phyloP scores from a whole-genome alignment of 257 asterid genomes.

The Craterostigma plantagineum region DNA sequence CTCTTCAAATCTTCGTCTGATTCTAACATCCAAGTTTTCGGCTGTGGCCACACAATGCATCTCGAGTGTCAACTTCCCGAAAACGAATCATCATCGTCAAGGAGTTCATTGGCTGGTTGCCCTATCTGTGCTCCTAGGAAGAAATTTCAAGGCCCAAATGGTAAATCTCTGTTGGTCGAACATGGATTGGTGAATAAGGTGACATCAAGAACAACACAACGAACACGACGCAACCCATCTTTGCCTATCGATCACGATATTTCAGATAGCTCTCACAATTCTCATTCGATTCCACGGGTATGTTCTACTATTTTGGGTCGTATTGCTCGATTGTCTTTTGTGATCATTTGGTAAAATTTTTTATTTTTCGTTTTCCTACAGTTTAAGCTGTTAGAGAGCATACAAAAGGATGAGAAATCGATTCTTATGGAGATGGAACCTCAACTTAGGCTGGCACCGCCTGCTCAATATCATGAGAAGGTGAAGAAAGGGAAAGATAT shows the following conservation, averaged over 20 bases:
- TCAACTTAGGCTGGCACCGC: slow-evolving; percentile 88
- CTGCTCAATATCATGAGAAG: slow-evolving; percentile 94
- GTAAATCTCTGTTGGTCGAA: slow-evolving; percentile 23
- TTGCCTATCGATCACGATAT: slow-evolving; percentile 35
- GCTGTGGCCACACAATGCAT: slow-evolving; percentile 89
- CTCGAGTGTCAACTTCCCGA: slow-evolving; percentile 47
- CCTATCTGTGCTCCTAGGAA: slow-evolving; percentile 67
- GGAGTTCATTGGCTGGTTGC: slow-evolving; percentile 41
- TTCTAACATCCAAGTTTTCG: slow-evolving; percentile 55
- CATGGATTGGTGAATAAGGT: slow-evolving; percentile 32
- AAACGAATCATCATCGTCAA: slow-evolving; percentile 17
- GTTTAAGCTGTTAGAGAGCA: slow-evolving; percentile 71
- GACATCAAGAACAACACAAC: slow-evolving; percentile 21
- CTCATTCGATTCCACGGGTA: slow-evolving; percentile 58
- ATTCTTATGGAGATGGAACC: slow-evolving; percentile 43
- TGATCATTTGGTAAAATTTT: slow-evolving; percentile 1
- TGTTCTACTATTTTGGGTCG: slow-evolving; percentile 1
- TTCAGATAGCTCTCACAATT: slow-evolving; percentile 30
- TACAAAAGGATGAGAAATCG: slow-evolving; percentile 34
- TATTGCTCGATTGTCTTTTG: slow-evolving; percentile 3
- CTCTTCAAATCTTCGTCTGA: slow-evolving; percentile 33
- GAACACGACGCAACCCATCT: slow-evolving; percentile 16
- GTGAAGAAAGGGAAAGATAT: slow-evolving; percentile 41
- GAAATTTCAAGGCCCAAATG: slow-evolving; percentile 27
- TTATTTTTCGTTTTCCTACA: slow-evolving; percentile 19